Percentiles rank a stretch among this genome's conserved stretches.
Evolutionary conservation across 768 basidiomycete species (phyloP).

Genomic region (Holtermanniella nyarrowii): DNA sequence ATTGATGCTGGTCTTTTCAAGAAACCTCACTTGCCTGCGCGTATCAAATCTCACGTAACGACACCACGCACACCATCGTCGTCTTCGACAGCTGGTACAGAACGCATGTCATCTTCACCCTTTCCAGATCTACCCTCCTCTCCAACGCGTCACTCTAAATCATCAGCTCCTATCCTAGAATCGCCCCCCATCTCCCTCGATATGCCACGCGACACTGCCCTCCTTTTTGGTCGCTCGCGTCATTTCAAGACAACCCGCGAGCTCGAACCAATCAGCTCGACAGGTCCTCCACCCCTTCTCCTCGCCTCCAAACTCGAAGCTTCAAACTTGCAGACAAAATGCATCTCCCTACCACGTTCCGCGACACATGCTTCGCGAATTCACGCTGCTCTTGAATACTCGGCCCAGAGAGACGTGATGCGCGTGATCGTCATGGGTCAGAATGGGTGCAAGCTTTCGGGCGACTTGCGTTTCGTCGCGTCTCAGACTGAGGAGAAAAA

Average conservation of each 20-base stretch:
- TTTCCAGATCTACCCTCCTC: background rate
- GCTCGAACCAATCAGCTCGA: background rate
- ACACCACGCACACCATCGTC: background rate
- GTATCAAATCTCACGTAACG: background rate
- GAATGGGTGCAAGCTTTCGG: constrained; percentile 19
- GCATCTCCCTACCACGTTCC: constrained; percentile 13
- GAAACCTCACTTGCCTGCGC: background rate
- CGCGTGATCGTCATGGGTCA: constrained; percentile 28
- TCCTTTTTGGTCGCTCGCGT: constrained; percentile 1
- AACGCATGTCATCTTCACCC: background rate
- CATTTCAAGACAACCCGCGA: constrained; percentile 2
- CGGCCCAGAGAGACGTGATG: constrained; percentile 1
- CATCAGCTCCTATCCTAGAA: constrained; percentile 24
- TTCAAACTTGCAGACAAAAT: constrained; percentile 6
- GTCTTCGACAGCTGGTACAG: background rate
- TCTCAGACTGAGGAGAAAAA: background rate
- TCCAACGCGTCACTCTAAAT: background rate
- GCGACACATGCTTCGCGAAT: constrained; percentile 31
- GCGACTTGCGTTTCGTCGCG: background rate
- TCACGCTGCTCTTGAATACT: constrained; percentile 23
- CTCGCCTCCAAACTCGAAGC: background rate
- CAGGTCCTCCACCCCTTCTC: background rate
- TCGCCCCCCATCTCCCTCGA: constrained; percentile 6
- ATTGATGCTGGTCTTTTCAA: background rate
- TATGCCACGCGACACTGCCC: constrained; percentile 1